A percentile compares a stretch with the other conserved stretches of the same genome.
Evolutionary conservation across 352 stramenopile genomes (phyloP).

Genomic region (Phytophthora cactorum): DNA sequence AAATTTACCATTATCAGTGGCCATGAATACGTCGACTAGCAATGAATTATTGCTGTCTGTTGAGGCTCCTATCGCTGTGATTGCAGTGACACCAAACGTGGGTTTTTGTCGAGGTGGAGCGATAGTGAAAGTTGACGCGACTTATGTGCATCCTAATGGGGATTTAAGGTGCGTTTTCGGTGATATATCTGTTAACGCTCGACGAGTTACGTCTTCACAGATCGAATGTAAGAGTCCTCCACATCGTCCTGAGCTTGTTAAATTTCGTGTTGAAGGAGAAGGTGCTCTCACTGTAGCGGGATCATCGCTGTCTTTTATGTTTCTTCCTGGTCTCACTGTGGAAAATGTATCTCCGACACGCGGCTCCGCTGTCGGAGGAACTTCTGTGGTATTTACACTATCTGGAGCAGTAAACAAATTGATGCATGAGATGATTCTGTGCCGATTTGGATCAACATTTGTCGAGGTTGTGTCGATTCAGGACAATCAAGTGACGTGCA

Average conservation of each 20-base stretch:
- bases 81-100: conserved; percentile 24
- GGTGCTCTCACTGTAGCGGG: conserved; percentile 10
- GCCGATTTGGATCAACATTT: conserved; percentile 37
- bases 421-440: conserved; percentile 19
- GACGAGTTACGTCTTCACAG: conserved; percentile 16
- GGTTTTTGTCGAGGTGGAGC: conserved; percentile 42
- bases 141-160: conserved; percentile 1
- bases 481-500: conserved; percentile 29
- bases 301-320: conserved; percentile 33
- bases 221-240: conserved; percentile 37
- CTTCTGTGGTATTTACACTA: conserved; percentile 32
- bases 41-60: conserved; percentile 48
- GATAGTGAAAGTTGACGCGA: conserved; percentile 27
- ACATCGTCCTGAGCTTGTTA: conserved; percentile 20
- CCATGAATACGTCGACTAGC: conserved; percentile 14
- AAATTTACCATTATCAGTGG: conserved; percentile 34
- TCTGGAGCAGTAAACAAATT: conserved; percentile 18
- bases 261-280: conserved; percentile 26
- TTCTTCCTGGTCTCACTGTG: conserved; percentile 39
- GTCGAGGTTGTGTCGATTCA: conserved; percentile 12
- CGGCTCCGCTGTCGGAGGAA: conserved; percentile 34
- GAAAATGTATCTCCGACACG: conserved; percentile 22
- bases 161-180: conserved; percentile 43
- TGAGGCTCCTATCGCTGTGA: conserved; percentile 28
- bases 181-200: conserved; percentile 13